Evolutionary conservation across 805 yeast species (phyloP).

Genomic region (Lipomyces starkeyi): DNA sequence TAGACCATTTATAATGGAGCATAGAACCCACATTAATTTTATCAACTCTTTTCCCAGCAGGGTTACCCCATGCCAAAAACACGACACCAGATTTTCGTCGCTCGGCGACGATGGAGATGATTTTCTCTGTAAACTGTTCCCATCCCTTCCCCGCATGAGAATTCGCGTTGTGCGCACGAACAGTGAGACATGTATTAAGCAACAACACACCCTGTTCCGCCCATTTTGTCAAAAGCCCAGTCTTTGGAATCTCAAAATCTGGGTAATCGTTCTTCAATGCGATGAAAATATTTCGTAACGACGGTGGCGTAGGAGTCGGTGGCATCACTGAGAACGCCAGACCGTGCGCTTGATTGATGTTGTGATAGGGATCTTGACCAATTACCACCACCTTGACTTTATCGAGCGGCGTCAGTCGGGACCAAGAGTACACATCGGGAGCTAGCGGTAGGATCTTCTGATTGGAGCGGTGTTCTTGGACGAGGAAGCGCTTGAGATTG

Average conservation of each 20-base stretch:
- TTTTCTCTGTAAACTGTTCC: slow-evolving; percentile 85
- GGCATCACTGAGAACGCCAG: slow-evolving; percentile 89
- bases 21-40: slow-evolving; percentile 42
- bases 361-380: slow-evolving; percentile 98
- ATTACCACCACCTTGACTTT: slow-evolving; percentile 77
- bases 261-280: slow-evolving; percentile 72
- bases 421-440: slow-evolving; percentile 87
- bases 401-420: slow-evolving; percentile 77
- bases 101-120: slow-evolving; percentile 58
- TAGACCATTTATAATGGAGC: too few species aligned
- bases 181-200: slow-evolving; percentile 88
- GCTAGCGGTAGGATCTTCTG: slow-evolving; percentile 78
- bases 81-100: slow-evolving; percentile 61
- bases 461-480: slow-evolving; percentile 50
- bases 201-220: slow-evolving; percentile 84
- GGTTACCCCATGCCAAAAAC: slow-evolving; percentile 81
- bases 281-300: slow-evolving; percentile 84
- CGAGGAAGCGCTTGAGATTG: slow-evolving; percentile 67
- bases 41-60: slow-evolving; percentile 68
- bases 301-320: slow-evolving; percentile 87
- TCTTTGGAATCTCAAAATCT: slow-evolving; percentile 67
- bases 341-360: slow-evolving; percentile 92
- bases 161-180: slow-evolving; percentile 89
- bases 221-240: slow-evolving; percentile 80
- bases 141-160: slow-evolving; percentile 92